Evolutionary conservation across 2,329 filamentous ascomycete species (phyloP).

Genomic region (Pseudocercospora fijiensis): DNA sequence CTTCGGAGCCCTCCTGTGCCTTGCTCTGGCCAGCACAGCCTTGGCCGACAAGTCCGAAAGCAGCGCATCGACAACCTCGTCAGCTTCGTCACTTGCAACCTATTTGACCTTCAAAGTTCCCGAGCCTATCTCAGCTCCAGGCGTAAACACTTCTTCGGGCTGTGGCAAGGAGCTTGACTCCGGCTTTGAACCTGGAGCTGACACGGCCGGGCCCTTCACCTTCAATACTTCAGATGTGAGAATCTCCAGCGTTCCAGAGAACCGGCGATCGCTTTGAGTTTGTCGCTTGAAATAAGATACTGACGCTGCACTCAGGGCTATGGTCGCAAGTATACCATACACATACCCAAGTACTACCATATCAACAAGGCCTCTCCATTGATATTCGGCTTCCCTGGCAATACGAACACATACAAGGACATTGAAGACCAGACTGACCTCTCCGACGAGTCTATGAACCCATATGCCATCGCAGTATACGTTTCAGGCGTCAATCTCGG

Average conservation of each 20-base stretch:
- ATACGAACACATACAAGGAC: conserved; percentile 37
- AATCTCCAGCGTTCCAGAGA: not conserved
- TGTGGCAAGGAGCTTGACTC: conserved; percentile 12
- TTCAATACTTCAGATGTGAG: conserved; percentile 9
- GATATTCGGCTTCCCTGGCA: conserved; percentile 50
- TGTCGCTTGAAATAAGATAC: not conserved
- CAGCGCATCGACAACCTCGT: not conserved
- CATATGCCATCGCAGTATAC: conserved; percentile 47
- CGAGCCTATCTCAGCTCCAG: not conserved
- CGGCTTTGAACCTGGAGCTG: conserved; percentile 1
- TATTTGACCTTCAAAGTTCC: not conserved
- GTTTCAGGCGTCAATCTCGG: conserved; percentile 38
- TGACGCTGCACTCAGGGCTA: conserved; percentile 23
- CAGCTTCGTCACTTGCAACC: not conserved
- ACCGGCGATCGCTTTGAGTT: not conserved
- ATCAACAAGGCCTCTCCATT: conserved; percentile 40
- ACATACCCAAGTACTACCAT: conserved; percentile 44
- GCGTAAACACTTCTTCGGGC: conserved; percentile 8
- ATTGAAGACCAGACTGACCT: conserved; percentile 47
- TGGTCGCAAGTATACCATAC: conserved; percentile 40
- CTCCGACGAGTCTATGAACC: conserved; percentile 44
- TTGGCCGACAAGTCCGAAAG: not conserved
- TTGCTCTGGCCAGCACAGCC: not conserved
- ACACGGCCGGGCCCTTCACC: not conserved
- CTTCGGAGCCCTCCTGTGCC: not conserved